These are phyloP conservation scores for Solanum etuberosum DNA, from an alignment of 257 asterid species.

Conservation along the genomic window DNA sequence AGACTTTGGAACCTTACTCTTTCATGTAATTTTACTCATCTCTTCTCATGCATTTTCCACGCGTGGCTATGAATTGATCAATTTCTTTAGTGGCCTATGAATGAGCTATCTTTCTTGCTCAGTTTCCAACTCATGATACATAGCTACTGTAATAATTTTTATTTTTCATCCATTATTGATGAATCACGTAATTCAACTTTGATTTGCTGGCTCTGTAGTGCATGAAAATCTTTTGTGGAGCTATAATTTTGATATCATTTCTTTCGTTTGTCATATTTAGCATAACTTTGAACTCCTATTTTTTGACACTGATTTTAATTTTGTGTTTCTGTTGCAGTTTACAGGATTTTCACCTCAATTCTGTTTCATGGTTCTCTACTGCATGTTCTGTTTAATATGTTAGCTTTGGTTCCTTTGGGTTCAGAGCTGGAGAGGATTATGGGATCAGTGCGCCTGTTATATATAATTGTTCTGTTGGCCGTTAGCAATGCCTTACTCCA, in stretches of 20 bases:
- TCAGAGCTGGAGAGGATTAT: constrained; percentile 96
- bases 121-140: background rate
- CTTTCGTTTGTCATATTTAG: background rate
- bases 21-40: background rate
- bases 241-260: background rate
- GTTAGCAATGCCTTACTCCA: constrained; percentile 76
- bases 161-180: background rate
- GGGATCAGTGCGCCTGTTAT: constrained; percentile 87
- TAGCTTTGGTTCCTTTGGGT: constrained; percentile 96
- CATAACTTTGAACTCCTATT: background rate
- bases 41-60: background rate
- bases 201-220: background rate
- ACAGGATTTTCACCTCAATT: constrained; percentile 73
- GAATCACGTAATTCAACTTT: background rate
- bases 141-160: background rate
- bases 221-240: background rate
- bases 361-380: constrained; percentile 85
- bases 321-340: constrained; percentile 40
- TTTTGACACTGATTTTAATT: background rate
- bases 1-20: background rate
- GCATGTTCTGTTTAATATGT: constrained; percentile 90
- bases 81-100: background rate
- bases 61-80: too few species aligned
- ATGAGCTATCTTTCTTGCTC: background rate
- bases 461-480: constrained; percentile 54